Base-by-base conservation (phyloP, 805 yeast species). In the Saccharomycopsis vini region DNA sequence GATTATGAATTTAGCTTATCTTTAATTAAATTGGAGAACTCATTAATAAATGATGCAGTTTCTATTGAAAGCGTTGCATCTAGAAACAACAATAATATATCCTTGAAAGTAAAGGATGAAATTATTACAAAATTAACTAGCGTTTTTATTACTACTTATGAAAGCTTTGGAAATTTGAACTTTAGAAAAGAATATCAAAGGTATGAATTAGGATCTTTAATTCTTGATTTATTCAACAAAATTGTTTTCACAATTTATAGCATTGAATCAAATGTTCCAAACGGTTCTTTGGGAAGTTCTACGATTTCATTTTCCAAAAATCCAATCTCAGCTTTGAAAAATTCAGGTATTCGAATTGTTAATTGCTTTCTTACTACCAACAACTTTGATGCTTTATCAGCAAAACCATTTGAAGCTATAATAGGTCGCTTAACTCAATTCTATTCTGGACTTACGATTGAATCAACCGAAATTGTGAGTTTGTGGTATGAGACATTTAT, bases 101-200 rank as follows among this genome's bases (percentile, higher is more conserved):
- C 72, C 3, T 51, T 55, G 2, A 65, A 67, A 40, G 54, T 70
- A 12, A 79, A 79, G 55, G 61, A 75, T 4, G 71, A 70, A 6
- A 75, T 83, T 3, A 59, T 88, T 29, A 65, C 71, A 18, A 71
- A 71, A 43, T 61, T 84, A 37, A 64, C 73, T 1, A 58, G 63
- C 3, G 83, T 81, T 58, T 63, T 78, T 32, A 61, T 84, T n/a
- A 73, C 73, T 41, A 73, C 84, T 0, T 85, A 79, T 61, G 95
- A 87, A 54, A 77, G 84, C 51, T 83, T 79, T 52, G 62, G 71
- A 3, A 75, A 71, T 55, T 86, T 95, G 83, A 72, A 77, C 50
- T 88, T 77, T 58, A 62, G 66, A 24, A 58, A 70, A 9, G 62
- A 74, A 1, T 59, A 64, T 37, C 84, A 87, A 54, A 75, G 78